Percentiles rank a stretch among this genome's conserved stretches.
Conservation (phyloP, 495 filamentous ascomycete genomes). For the Penicillium fimorum region DNA sequence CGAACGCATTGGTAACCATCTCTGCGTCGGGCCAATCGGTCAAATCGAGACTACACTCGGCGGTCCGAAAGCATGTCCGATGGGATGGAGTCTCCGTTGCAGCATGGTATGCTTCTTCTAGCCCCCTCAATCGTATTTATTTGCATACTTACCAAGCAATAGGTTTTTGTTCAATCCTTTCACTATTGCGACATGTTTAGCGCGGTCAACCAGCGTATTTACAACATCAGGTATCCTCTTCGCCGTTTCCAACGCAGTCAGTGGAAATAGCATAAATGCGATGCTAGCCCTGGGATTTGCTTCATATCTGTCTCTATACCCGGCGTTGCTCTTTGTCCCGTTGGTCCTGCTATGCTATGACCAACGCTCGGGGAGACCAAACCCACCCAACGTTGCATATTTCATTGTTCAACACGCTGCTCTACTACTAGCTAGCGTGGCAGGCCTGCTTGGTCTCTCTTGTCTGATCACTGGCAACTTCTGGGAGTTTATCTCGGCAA, state of each 20-base stretch:
- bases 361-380: slow-evolving; percentile 37
- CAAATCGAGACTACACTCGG: slow-evolving; percentile 68
- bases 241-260: slow-evolving; percentile 78
- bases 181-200: slow-evolving; percentile 88
- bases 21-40: slow-evolving; percentile 78
- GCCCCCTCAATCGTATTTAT: not conserved
- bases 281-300: slow-evolving; percentile 85
- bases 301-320: slow-evolving; percentile 89
- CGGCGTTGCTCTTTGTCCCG: slow-evolving; percentile 79
- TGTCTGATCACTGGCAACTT: slow-evolving; percentile 72
- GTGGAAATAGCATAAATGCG: slow-evolving; percentile 68
- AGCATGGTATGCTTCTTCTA: slow-evolving; percentile 58
- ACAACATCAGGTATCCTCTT: slow-evolving; percentile 85
- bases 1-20: slow-evolving; percentile 77
- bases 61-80: slow-evolving; percentile 70
- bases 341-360: slow-evolving; percentile 82
- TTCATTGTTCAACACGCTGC: slow-evolving; percentile 54
- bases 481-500: slow-evolving; percentile 81
- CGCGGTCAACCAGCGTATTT: slow-evolving; percentile 87
- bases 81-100: slow-evolving; percentile 77
- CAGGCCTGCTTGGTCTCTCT: slow-evolving; percentile 66
- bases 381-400: slow-evolving; percentile 22
- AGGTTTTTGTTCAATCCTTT: slow-evolving; percentile 95
- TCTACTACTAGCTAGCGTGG: slow-evolving; percentile 46
- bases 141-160: slow-evolving; percentile 15